Base-by-base conservation (phyloP, 352 stramenopile species). In the Lagenidium sp. region DNA sequence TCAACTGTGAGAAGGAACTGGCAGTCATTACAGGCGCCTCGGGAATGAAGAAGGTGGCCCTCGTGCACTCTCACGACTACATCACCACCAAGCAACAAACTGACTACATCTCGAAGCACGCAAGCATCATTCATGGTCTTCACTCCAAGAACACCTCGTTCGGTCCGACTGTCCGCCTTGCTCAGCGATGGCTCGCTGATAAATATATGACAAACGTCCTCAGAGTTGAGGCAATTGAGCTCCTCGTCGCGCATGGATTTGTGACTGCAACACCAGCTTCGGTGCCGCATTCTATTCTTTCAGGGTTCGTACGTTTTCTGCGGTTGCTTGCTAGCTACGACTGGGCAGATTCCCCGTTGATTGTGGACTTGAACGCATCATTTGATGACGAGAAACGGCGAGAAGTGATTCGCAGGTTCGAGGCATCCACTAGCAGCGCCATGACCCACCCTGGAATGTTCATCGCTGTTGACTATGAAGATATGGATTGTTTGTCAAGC, bases 211-310 rank as follows among this genome's bases (percentile, higher is more conserved):
- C 70, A 26, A 87, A 90, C 35, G 51, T 65, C 2, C 20, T 95
- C 23, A 47, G 53, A 4, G 58, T 92, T 11, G 74, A 93, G 58
- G 76, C 73, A 0, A 47, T 92, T 21, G 82, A 95, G 49, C 54
- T 95, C 11, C 39, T 95, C 2, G 79, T 95, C 2, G 82, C 82
- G 1, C 65, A 85, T 21, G 58, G 78, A 13, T 95, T 91, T 46
- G 28, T 90, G 19, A 67, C 57, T 1, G 54, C 65, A 12, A 55
- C 64, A 16, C 52, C 70, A 1, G 68, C 65, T 4, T 71, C 63
- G 13, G 65, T 60, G 18, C 82, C 82, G 15, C 72, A 79, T 43
- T 93, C 81, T 11, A 68, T 91, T 34, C 42, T 90, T 15, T 89
- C 79, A 6, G 75, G 77, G 25, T 93, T 95, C 40, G 42, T 90